A percentile compares a stretch with the other conserved stretches of the same genome.
These are phyloP conservation scores for Neurospora sp. DNA, from an alignment of 2,329 filamentous ascomycete genomes.

Conservation along the genomic window DNA sequence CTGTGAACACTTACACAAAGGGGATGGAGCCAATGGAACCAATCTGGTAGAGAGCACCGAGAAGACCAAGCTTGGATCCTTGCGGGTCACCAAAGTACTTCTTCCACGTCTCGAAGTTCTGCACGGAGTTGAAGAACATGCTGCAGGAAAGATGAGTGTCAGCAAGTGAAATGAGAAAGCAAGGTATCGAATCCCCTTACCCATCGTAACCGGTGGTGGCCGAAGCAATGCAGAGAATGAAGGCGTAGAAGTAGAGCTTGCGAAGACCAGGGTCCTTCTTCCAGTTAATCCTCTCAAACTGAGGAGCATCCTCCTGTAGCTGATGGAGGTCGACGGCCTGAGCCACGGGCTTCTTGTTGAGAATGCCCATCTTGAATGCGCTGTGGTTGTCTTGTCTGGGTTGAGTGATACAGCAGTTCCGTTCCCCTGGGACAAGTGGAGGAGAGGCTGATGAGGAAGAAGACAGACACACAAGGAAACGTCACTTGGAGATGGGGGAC, in stretches of 20 bases:
- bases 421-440: slow-evolving; percentile 12
- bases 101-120: slow-evolving; percentile 35
- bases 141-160: slow-evolving; percentile 16
- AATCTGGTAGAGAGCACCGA: slow-evolving; percentile 50
- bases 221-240: slow-evolving; percentile 43
- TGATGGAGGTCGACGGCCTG: slow-evolving; percentile 10
- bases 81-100: slow-evolving; percentile 37
- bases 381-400: slow-evolving; percentile 3
- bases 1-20: slow-evolving; percentile 32
- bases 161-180: background rate
- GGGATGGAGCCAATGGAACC: slow-evolving; percentile 48
- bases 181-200: slow-evolving; percentile 23
- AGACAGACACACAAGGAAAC: background rate
- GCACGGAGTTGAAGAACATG: slow-evolving; percentile 35
- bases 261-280: slow-evolving; percentile 44
- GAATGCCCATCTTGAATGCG: slow-evolving; percentile 18
- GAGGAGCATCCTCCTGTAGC: slow-evolving; percentile 38
- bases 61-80: slow-evolving; percentile 37
- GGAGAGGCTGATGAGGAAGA: slow-evolving; percentile 10
- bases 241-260: slow-evolving; percentile 43
- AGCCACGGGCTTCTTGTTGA: slow-evolving; percentile 20
- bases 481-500: background rate
- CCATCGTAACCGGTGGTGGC: slow-evolving; percentile 49
- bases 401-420: slow-evolving; percentile 9
- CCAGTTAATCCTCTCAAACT: slow-evolving; percentile 42